Percentiles rank a stretch among this genome's conserved stretches.
phyloP scores from a whole-genome alignment of 495 filamentous ascomycete species.

The Aspergillus leporis region DNA sequence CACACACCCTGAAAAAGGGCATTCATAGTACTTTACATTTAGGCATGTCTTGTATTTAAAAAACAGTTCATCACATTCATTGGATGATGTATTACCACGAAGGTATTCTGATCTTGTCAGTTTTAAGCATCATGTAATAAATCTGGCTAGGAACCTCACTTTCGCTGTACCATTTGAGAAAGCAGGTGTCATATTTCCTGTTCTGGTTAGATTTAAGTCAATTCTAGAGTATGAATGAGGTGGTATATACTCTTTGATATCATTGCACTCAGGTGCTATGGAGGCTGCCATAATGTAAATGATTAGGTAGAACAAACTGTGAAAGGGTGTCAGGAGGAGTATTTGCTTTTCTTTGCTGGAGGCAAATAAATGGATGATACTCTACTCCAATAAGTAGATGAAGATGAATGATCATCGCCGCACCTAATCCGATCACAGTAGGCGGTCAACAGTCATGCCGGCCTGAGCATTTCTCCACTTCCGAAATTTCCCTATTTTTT shows the following conservation, averaged over 20 bases:
- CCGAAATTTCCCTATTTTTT: slow-evolving; percentile 8
- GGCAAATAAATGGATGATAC: not conserved
- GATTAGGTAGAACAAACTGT: not conserved
- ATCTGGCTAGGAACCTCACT: slow-evolving; percentile 53
- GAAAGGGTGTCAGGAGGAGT: not conserved
- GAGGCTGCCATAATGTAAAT: slow-evolving; percentile 54
- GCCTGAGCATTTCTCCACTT: slow-evolving; percentile 10
- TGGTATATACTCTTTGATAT: slow-evolving; percentile 77
- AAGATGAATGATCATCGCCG: slow-evolving; percentile 8
- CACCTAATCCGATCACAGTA: slow-evolving; percentile 4
- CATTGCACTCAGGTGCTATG: slow-evolving; percentile 73
- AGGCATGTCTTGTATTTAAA: slow-evolving; percentile 82
- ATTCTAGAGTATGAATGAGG: not conserved
- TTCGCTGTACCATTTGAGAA: slow-evolving; percentile 95
- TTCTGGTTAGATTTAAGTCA: slow-evolving; percentile 23
- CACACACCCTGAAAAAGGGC: not conserved
- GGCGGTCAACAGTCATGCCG: slow-evolving; percentile 13
- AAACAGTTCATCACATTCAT: slow-evolving; percentile 85
- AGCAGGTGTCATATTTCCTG: slow-evolving; percentile 88
- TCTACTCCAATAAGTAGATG: not conserved
- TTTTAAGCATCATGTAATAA: not conserved
- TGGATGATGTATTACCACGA: slow-evolving; percentile 70
- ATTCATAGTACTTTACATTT: slow-evolving; percentile 54
- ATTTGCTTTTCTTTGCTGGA: not conserved
- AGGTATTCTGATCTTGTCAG: slow-evolving; percentile 69